These are phyloP conservation scores for Pyrenopolyporus hunteri DNA, from an alignment of 495 filamentous ascomycete species.

Conservation along the genomic window DNA sequence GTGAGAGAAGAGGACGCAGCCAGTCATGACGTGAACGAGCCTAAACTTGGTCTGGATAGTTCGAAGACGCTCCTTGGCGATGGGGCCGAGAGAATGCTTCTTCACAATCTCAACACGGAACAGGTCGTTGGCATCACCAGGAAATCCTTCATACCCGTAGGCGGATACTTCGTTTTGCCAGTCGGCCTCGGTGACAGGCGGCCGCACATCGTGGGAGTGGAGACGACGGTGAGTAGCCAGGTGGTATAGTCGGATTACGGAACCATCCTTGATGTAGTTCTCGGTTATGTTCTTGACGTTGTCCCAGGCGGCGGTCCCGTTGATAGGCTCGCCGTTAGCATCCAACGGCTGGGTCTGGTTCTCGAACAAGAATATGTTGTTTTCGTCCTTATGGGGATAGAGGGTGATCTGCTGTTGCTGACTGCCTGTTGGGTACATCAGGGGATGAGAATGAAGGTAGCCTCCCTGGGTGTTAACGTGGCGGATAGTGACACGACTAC, in stretches of 20 bases:
- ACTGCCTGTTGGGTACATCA: slow-evolving; percentile 97
- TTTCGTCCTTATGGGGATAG: slow-evolving; percentile 98
- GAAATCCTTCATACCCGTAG: slow-evolving; percentile 96
- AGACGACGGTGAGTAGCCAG: slow-evolving; percentile 80
- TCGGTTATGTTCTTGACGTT: slow-evolving; percentile 61
- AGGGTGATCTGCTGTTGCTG: slow-evolving; percentile 99
- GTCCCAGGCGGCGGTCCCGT: slow-evolving; percentile 85
- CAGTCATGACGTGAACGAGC: slow-evolving; percentile 94
- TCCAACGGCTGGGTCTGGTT: slow-evolving; percentile 93
- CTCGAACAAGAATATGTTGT: slow-evolving; percentile 91
- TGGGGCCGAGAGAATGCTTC: slow-evolving; percentile 78
- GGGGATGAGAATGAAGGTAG: slow-evolving; percentile 92
- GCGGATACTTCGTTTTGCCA: slow-evolving; percentile 99
- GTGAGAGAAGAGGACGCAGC: slow-evolving; percentile 95
- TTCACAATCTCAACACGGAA: slow-evolving; percentile 96
- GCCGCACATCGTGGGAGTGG: slow-evolving; percentile 96
- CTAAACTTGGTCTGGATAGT: slow-evolving; percentile 98
- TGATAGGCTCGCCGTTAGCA: slow-evolving; percentile 72
- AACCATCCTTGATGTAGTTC: slow-evolving; percentile 77
- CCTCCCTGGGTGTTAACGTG: slow-evolving; percentile 97
- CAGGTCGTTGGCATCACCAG: slow-evolving; percentile 94
- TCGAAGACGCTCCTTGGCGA: slow-evolving; percentile 82
- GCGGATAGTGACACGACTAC: slow-evolving; percentile 82
- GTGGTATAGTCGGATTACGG: slow-evolving; percentile 83
- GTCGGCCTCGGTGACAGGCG: slow-evolving; percentile 95